Conservation (phyloP, 148 eudicot species). For the Chenopodium formosanum region DNA sequence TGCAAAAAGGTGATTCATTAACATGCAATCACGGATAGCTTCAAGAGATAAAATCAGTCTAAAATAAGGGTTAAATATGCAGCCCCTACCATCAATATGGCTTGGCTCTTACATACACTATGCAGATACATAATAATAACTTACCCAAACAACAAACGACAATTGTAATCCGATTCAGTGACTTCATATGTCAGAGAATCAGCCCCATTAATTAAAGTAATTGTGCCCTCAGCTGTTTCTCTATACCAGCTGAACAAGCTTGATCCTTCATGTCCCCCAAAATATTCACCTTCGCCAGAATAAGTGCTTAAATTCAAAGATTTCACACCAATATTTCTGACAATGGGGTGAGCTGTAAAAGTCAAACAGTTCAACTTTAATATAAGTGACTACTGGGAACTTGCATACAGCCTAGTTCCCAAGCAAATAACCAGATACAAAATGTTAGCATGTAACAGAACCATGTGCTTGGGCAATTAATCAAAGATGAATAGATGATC, state of each 20-base stretch:
- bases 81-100: not conserved
- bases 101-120: not conserved
- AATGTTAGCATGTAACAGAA: not conserved
- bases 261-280: conserved; percentile 92
- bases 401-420: conserved; percentile 4
- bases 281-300: conserved; percentile 83
- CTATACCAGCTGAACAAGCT: conserved; percentile 95
- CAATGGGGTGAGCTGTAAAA: conserved; percentile 74
- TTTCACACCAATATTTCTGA: conserved; percentile 56
- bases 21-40: not conserved
- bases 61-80: not conserved
- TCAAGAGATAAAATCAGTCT: not conserved
- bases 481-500: no score
- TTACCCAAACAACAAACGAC: conserved; percentile 91
- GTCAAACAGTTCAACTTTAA: not conserved
- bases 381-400: conserved; percentile 17
- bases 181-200: conserved; percentile 72
- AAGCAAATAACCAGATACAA: not conserved
- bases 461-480: not conserved
- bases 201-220: conserved; percentile 63
- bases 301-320: conserved; percentile 49
- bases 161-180: conserved; percentile 84
- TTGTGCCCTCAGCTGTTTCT: conserved; percentile 67
- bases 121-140: conserved; percentile 3
- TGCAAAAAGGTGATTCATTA: not conserved